Conservation (phyloP, 2,329 filamentous ascomycete genomes). For the Diplodia sapinea region DNA sequence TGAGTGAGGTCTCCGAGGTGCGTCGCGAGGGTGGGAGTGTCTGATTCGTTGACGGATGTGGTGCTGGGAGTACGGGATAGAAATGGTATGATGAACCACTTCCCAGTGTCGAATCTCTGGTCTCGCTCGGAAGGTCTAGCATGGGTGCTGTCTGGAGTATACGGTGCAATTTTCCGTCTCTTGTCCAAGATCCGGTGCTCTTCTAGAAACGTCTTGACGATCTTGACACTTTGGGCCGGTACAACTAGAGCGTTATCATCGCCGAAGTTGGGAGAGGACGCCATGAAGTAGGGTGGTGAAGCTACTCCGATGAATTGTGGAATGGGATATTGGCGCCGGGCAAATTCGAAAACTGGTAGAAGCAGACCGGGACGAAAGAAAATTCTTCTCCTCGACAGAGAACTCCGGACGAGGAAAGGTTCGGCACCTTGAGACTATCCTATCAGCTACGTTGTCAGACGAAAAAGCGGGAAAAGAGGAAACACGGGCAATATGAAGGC, state of each 20-base stretch:
- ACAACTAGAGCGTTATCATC: constrained; percentile 37
- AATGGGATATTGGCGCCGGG: too few relatives aligned
- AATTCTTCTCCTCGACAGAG: background rate
- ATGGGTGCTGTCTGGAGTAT: background rate
- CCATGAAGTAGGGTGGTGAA: background rate
- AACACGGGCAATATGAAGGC: background rate
- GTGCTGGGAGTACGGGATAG: background rate
- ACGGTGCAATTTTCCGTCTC: constrained; percentile 39
- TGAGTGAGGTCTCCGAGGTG: background rate
- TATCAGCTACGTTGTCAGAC: background rate
- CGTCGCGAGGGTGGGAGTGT: background rate
- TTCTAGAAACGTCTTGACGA: constrained; percentile 49
- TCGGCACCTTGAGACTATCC: background rate
- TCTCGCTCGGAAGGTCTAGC: too few relatives aligned
- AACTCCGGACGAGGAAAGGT: background rate
- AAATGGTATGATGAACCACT: constrained; percentile 17
- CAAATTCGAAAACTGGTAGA: background rate
- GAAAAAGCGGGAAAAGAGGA: background rate
- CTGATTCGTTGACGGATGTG: background rate
- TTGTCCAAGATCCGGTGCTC: constrained; percentile 39
- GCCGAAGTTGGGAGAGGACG: too few relatives aligned
- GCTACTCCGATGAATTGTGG: background rate
- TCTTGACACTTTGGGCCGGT: constrained; percentile 45
- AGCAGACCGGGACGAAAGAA: background rate
- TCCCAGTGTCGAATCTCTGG: background rate